Conservation (phyloP, 805 yeast species). For the Jamesozyma jinghongensis region DNA sequence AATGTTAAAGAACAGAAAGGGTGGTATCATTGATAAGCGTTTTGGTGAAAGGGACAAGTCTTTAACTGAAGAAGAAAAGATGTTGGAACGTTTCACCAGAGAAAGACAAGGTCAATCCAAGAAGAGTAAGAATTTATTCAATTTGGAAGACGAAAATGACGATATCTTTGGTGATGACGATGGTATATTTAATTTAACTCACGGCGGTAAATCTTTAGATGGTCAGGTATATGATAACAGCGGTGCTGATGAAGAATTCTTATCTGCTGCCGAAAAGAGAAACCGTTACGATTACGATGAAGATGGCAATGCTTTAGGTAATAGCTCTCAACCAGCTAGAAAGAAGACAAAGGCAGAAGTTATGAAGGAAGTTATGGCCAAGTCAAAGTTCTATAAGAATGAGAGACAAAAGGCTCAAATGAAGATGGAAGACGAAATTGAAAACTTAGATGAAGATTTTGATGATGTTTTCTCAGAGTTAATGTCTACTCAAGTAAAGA, state of each 20-base stretch:
- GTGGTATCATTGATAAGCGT: conserved; percentile 75
- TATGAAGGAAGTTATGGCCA: conserved; percentile 77
- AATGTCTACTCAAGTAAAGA: conserved; percentile 10
- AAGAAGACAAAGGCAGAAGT: conserved; percentile 77
- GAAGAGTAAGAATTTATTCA: conserved; percentile 52
- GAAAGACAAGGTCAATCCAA: conserved; percentile 62
- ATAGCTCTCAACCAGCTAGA: conserved; percentile 37
- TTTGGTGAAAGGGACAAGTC: conserved; percentile 77
- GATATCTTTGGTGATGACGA: conserved; percentile 35
- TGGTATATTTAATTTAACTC: conserved; percentile 49
- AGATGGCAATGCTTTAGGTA: conserved; percentile 33
- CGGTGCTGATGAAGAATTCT: conserved; percentile 26
- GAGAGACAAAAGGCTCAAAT: conserved; percentile 63
- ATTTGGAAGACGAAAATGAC: conserved; percentile 56
- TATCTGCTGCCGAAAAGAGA: conserved; percentile 9
- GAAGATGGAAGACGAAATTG: conserved; percentile 49
- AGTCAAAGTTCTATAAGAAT: conserved; percentile 67
- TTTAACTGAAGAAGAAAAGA: conserved; percentile 81
- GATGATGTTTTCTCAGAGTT: conserved; percentile 58
- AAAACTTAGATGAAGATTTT: conserved; percentile 64
- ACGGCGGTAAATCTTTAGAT: conserved; percentile 63
- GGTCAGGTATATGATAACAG: conserved; percentile 36
- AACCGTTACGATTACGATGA: conserved; percentile 31
- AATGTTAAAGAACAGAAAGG: conserved; percentile 58
- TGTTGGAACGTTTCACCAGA: conserved; percentile 88